These are phyloP conservation scores for Ganoderma resinaceum DNA, from an alignment of 1,284 basidiomycete genomes.

Conservation along the genomic window DNA sequence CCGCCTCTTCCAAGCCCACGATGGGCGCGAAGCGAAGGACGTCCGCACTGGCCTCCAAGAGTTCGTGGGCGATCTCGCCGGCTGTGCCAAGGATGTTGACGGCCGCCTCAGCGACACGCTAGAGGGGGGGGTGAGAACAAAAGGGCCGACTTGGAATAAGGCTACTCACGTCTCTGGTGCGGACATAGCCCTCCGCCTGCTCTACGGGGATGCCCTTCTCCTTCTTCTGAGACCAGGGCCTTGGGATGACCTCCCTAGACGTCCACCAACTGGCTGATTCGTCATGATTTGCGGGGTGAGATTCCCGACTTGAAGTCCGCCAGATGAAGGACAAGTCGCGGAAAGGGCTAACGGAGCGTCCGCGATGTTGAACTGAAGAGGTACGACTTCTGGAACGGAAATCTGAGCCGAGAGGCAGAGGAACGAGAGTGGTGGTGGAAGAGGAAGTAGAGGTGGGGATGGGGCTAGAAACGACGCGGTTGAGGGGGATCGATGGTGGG, in stretches of 20 bases:
- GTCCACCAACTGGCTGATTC: constrained; percentile 42
- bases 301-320: constrained; percentile 13
- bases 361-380: constrained; percentile 24
- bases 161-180: constrained; percentile 55
- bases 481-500: constrained; percentile 25
- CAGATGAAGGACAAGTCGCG: constrained; percentile 33
- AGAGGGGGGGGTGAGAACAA: neutral
- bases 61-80: constrained; percentile 53
- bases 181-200: constrained; percentile 55
- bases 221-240: constrained; percentile 43
- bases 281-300: constrained; percentile 32
- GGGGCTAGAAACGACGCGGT: constrained; percentile 36
- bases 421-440: constrained; percentile 24
- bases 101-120: constrained; percentile 47
- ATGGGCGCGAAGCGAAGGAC: constrained; percentile 63
- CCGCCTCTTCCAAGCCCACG: constrained; percentile 60
- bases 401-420: constrained; percentile 16
- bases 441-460: constrained; percentile 25
- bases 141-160: constrained; percentile 1
- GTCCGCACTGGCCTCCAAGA: constrained; percentile 52
- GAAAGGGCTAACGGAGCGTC: constrained; percentile 33
- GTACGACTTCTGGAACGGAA: constrained; percentile 22
- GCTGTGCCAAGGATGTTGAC: constrained; percentile 52
- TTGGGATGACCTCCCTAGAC: constrained; percentile 30
- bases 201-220: constrained; percentile 51